Evolutionary conservation across 176 grass and related monocot species (phyloP).

Genomic region (Dactylis glomerata): DNA sequence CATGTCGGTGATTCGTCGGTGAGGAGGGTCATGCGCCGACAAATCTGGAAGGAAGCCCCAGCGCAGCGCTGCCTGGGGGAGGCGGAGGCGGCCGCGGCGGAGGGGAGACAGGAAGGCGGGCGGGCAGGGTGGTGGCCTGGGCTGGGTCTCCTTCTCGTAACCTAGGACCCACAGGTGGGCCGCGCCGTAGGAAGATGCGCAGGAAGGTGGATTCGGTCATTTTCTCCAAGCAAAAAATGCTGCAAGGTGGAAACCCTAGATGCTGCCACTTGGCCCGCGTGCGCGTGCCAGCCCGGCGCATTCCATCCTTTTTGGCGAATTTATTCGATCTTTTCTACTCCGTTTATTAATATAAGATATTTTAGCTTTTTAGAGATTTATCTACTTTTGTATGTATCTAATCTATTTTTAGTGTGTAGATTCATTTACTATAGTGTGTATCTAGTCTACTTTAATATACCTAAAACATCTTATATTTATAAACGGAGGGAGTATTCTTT

Average conservation of each 20-base stretch:
- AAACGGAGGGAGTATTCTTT: no score
- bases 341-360: no score
- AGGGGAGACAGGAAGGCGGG: not conserved
- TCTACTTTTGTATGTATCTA: no score
- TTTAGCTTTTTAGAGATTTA: no score
- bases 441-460: no score
- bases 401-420: no score
- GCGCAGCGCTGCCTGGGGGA: not conserved
- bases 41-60: not conserved
- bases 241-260: not conserved
- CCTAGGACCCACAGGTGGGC: not conserved
- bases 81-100: not conserved
- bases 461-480: no score
- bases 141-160: not conserved
- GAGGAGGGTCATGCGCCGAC: constrained; percentile 2
- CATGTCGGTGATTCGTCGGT: constrained; percentile 37
- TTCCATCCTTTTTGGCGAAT: not conserved
- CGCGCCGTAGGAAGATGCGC: not conserved
- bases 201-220: not conserved
- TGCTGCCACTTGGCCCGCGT: not conserved
- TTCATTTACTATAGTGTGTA: no score
- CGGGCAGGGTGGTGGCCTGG: not conserved
- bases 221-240: no score
- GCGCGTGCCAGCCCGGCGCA: not conserved
- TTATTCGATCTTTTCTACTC: no score